These are phyloP conservation scores for Theobroma cacao DNA, from an alignment of 345 rosid species.

Conservation along the genomic window DNA sequence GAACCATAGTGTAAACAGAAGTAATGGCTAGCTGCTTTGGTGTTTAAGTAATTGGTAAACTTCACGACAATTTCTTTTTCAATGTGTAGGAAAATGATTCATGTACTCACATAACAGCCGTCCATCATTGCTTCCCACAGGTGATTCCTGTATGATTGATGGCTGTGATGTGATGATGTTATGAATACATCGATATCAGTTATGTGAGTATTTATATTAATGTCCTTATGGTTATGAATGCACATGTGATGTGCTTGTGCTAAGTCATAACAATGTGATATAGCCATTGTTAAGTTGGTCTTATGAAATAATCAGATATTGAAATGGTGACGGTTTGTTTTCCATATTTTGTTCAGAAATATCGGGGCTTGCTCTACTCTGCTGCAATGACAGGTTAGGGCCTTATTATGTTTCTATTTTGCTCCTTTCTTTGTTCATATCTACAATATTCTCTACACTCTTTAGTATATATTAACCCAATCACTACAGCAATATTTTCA, in stretches of 20 bases:
- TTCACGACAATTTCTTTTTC: neutral
- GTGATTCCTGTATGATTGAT: neutral
- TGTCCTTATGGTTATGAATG: neutral
- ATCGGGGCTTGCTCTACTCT: slow-evolving; percentile 47
- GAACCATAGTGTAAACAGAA: neutral
- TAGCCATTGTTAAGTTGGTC: neutral
- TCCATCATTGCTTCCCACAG: neutral
- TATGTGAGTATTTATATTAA: neutral
- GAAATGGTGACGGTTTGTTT: neutral
- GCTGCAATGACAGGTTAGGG: slow-evolving; percentile 63
- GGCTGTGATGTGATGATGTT: neutral
- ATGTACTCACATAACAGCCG: neutral
- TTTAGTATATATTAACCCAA: neutral
- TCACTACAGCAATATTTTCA: neutral
- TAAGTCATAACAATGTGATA: neutral
- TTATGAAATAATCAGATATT: neutral
- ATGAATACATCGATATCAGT: neutral
- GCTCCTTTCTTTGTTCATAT: neutral
- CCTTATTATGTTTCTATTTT: neutral
- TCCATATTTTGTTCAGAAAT: slow-evolving; percentile 54
- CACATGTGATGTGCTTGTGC: neutral
- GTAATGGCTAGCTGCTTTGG: neutral
- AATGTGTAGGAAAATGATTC: neutral
- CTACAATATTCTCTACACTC: neutral
- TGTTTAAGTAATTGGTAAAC: neutral